Evolutionary conservation across 495 filamentous ascomycete species (phyloP).

Genomic region (Sabuloglossum arenarium): DNA sequence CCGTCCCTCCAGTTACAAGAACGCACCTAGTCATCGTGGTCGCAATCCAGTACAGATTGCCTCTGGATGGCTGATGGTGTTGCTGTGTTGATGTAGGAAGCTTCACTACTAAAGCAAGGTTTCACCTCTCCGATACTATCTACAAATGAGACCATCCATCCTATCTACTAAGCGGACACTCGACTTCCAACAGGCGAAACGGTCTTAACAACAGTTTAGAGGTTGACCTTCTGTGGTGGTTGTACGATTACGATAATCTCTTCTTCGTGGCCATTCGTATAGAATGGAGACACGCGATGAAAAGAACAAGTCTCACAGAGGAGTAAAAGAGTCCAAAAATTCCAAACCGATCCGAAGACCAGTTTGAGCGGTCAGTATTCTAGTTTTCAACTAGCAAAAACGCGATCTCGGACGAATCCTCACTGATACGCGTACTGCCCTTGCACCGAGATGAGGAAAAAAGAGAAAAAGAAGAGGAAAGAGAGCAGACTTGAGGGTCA

Average conservation of each 20-base stretch:
- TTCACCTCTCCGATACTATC: no score
- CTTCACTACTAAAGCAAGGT: no score
- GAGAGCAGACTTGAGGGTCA: not conserved
- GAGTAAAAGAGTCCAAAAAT: constrained; percentile 11
- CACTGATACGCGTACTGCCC: constrained; percentile 36
- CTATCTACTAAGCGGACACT: no score
- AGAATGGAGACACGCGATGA: constrained; percentile 7
- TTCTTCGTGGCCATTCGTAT: constrained; percentile 1
- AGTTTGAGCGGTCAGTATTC: constrained; percentile 11
- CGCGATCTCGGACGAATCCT: constrained; percentile 36
- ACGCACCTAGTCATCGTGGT: constrained; percentile 34
- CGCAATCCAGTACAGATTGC: no score
- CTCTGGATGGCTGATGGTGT: no score
- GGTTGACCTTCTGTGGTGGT: no score
- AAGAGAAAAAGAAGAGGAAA: constrained; percentile 2
- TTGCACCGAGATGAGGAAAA: constrained; percentile 20
- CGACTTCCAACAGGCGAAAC: no score
- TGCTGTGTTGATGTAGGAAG: not conserved
- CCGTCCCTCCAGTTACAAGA: constrained; percentile 71
- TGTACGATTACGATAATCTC: no score
- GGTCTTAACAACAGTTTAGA: no score
- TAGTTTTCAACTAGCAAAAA: constrained; percentile 43
- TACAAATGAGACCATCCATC: no score
- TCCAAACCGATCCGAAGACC: constrained; percentile 12
- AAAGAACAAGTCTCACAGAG: constrained; percentile 4